phyloP scores from a whole-genome alignment of 2,329 filamentous ascomycete genomes.

The Colletotrichum orchidophilum region DNA sequence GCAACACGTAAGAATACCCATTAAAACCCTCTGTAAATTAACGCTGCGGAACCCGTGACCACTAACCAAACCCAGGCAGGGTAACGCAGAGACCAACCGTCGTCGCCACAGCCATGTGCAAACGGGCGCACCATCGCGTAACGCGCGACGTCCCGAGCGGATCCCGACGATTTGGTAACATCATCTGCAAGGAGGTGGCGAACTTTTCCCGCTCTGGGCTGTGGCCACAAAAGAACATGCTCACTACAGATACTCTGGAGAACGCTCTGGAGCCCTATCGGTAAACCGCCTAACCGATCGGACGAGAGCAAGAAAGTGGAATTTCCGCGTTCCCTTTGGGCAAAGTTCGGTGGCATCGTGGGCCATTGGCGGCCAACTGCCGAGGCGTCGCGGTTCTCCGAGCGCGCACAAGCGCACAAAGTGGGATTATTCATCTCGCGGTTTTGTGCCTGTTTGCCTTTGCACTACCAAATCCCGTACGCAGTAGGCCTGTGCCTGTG shows the following conservation, averaged over 20 bases:
- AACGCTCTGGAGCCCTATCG: slow-evolving; percentile 4
- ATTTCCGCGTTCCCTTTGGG: not conserved
- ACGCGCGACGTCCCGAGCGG: slow-evolving; percentile 27
- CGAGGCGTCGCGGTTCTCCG: not conserved
- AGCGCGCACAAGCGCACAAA: not conserved
- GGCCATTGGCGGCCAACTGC: not conserved
- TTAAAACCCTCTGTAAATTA: not conserved
- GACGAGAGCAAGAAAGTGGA: not conserved
- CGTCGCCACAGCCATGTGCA: slow-evolving; percentile 12
- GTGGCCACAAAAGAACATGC: not conserved
- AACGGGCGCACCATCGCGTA: slow-evolving; percentile 24
- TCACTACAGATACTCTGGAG: not conserved
- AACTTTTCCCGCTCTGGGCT: not conserved
- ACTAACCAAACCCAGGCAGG: not conserved
- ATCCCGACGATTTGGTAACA: slow-evolving; percentile 26
- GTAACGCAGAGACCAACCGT: not conserved
- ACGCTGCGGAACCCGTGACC: not conserved
- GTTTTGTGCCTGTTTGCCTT: not conserved
- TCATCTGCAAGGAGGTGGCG: slow-evolving; percentile 27
- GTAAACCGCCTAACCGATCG: not conserved
- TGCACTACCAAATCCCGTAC: not conserved
- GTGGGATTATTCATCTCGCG: not conserved
- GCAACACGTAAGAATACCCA: not conserved
- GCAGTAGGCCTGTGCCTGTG: not conserved
- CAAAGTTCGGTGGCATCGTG: not conserved